These are phyloP conservation scores for Calycina herbarum DNA, from an alignment of 2,329 filamentous ascomycete species.

Conservation along the genomic window DNA sequence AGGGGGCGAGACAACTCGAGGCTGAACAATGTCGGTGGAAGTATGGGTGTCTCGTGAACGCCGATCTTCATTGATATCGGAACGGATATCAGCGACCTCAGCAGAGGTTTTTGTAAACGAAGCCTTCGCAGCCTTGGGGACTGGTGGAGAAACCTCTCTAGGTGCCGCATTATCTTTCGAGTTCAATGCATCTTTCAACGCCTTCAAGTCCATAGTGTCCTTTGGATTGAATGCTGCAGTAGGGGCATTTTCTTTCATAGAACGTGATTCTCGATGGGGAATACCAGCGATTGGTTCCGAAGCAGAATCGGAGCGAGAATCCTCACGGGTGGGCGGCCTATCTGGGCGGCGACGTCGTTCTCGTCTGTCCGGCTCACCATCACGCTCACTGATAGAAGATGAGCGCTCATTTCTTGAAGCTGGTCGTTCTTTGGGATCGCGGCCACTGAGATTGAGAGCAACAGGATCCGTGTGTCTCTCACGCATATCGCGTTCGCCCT, in stretches of 20 bases:
- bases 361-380: conserved; percentile 18
- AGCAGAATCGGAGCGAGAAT: conserved; percentile 23
- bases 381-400: conserved; percentile 18
- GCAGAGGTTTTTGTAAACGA: conserved; percentile 28
- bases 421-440: conserved; percentile 50
- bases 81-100: conserved; percentile 31
- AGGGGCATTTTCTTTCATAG: conserved; percentile 26
- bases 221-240: conserved; percentile 36
- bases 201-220: conserved; percentile 38
- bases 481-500: conserved; percentile 9
- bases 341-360: conserved; percentile 20
- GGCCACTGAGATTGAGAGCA: conserved; percentile 34
- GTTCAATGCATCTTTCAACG: conserved; percentile 35
- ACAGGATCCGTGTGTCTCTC: conserved; percentile 9
- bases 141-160: conserved; percentile 25
- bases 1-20: conserved; percentile 71
- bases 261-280: conserved; percentile 20
- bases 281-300: conserved; percentile 30
- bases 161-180: conserved; percentile 26
- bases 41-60: conserved; percentile 26
- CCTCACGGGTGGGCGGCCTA: conserved; percentile 17
- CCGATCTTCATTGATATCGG: conserved; percentile 29
- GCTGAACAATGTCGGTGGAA: conserved; percentile 27
- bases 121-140: conserved; percentile 22
- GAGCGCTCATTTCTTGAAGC: conserved; percentile 34